phyloP scores from a whole-genome alignment of 2,329 filamentous ascomycete species.

The Colletotrichum filicis region DNA sequence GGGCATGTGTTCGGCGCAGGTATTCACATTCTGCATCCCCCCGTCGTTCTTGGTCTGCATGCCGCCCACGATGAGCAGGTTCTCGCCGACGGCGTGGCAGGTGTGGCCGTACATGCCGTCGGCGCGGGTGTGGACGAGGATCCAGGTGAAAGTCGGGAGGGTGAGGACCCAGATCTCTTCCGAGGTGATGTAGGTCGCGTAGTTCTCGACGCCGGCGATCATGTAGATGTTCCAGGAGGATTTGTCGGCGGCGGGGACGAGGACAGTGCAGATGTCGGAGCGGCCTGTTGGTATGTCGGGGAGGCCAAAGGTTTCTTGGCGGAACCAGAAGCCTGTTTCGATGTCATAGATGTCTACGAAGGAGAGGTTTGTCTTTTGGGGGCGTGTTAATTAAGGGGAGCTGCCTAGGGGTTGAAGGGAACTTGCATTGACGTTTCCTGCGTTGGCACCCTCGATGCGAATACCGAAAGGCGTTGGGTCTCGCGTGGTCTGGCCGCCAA shows the following conservation, averaged over 20 bases:
- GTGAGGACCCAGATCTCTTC: constrained; percentile 30
- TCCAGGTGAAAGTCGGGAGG: constrained; percentile 37
- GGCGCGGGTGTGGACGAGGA: constrained; percentile 29
- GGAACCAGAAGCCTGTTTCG: constrained; percentile 38
- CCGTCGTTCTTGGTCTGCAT: constrained; percentile 34
- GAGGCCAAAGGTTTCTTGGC: constrained; percentile 36
- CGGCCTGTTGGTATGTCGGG: constrained; percentile 33
- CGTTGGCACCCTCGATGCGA: background rate
- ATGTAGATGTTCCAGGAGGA: constrained; percentile 38
- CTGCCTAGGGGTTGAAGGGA: background rate
- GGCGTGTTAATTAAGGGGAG: background rate
- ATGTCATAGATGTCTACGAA: constrained; percentile 39
- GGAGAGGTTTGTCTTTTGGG: constrained; percentile 31
- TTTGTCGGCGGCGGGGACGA: constrained; percentile 34
- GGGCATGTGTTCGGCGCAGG: constrained; percentile 38
- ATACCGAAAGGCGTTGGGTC: constrained; percentile 29
- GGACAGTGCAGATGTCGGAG: constrained; percentile 37
- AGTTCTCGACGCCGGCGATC: constrained; percentile 37
- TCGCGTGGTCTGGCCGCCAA: constrained; percentile 34
- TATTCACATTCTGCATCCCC: constrained; percentile 14
- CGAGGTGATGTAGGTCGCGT: constrained; percentile 27
- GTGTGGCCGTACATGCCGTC: constrained; percentile 37
- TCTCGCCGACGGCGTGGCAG: constrained; percentile 34
- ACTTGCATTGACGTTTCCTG: constrained; percentile 14
- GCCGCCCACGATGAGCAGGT: constrained; percentile 34